Percentiles rank a stretch among this genome's conserved stretches.
Conservation (phyloP, 306 rosid genomes). For the Dryas alaskensis region DNA sequence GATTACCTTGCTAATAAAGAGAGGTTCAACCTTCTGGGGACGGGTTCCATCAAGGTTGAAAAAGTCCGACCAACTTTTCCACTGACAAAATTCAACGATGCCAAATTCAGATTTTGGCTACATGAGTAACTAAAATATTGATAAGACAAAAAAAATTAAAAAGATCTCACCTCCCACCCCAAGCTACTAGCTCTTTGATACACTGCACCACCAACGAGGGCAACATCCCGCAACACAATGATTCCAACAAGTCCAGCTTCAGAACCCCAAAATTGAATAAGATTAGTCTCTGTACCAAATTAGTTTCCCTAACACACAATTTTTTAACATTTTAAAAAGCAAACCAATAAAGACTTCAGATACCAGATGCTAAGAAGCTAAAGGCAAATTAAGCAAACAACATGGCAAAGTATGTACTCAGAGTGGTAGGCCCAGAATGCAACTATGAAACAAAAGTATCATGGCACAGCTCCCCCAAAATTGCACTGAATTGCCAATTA, state of each 20-base stretch:
- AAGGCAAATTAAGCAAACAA: neutral
- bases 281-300: conserved; percentile 13
- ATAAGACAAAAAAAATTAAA: neutral
- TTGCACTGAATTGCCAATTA: neutral
- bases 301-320: neutral
- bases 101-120: conserved; percentile 21
- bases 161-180: conserved; percentile 71
- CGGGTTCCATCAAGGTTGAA: conserved; percentile 65
- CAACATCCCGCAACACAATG: conserved; percentile 77
- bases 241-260: conserved; percentile 90
- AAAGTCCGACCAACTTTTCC: conserved; percentile 79
- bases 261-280: conserved; percentile 28
- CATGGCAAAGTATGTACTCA: neutral
- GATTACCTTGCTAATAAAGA: conserved; percentile 84
- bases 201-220: conserved; percentile 77
- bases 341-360: neutral
- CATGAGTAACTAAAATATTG: neutral
- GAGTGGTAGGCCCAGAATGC: neutral
- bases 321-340: neutral
- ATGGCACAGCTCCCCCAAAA: neutral
- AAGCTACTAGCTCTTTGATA: conserved; percentile 70
- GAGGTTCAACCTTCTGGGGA: conserved; percentile 85
- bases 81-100: conserved; percentile 40
- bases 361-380: neutral
- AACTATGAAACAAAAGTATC: neutral